Evolutionary conservation across 306 rosid genomes (phyloP).

Genomic region (Fagus sylvatica): DNA sequence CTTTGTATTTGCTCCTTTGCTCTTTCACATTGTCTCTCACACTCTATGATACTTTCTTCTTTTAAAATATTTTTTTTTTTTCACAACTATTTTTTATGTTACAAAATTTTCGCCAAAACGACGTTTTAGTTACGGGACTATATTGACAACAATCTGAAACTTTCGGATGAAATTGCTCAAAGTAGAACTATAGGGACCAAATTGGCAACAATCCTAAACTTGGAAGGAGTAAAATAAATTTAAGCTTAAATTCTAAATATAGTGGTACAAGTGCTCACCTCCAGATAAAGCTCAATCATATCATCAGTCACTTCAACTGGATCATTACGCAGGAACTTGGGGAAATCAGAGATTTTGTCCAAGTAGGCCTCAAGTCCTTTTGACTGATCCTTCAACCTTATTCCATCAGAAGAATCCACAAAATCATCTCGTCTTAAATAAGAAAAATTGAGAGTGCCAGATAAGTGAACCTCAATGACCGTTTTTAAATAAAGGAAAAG

Average conservation of each 20-base stretch:
- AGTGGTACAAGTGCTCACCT: conserved; percentile 54
- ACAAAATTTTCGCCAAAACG: no score
- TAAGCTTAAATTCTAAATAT: conserved; percentile 7
- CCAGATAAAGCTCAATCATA: conserved; percentile 88
- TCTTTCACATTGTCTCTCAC: no score
- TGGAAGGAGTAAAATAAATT: conserved; percentile 1
- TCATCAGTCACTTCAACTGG: conserved; percentile 80
- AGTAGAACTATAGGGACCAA: no score
- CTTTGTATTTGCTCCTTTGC: no score
- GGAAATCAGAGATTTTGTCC: conserved; percentile 71
- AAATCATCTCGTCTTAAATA: conserved; percentile 50
- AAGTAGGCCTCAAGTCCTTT: conserved; percentile 64
- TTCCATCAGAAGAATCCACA: conserved; percentile 33
- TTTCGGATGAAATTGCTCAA: no score
- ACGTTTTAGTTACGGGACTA: no score
- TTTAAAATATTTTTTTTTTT: no score
- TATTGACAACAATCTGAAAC: no score
- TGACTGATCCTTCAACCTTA: conserved; percentile 46
- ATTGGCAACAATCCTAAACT: no score
- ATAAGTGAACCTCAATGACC: conserved; percentile 78
- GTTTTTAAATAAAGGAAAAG: conserved; percentile 91
- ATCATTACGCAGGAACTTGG: conserved; percentile 73
- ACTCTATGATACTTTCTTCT: no score
- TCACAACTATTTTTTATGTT: no score
- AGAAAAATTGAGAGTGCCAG: conserved; percentile 72